These are phyloP conservation scores for Beauveria scarabaeidicola DNA, from an alignment of 2,329 filamentous ascomycete species.

Conservation along the genomic window DNA sequence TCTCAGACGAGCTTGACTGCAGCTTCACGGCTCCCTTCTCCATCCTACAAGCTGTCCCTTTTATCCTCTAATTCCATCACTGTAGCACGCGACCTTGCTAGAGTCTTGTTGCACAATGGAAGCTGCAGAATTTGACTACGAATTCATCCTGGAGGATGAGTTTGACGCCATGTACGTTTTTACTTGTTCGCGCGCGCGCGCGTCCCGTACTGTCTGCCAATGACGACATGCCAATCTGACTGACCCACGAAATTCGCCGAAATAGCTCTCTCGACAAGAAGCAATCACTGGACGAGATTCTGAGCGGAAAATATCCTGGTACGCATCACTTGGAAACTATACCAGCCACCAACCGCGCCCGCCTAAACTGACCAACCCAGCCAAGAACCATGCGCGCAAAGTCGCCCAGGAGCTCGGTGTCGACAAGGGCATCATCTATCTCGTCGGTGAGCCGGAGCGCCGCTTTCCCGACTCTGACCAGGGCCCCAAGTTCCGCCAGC, in stretches of 20 bases:
- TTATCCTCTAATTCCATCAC: not conserved
- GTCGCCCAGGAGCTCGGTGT: slow-evolving; percentile 43
- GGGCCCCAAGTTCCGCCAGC: slow-evolving; percentile 46
- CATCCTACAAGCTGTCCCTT: not conserved
- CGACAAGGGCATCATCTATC: slow-evolving; percentile 44
- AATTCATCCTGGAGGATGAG: slow-evolving; percentile 41
- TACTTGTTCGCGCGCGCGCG: not conserved
- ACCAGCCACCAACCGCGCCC: not conserved
- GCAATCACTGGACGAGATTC: slow-evolving; percentile 15
- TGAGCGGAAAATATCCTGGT: slow-evolving; percentile 22
- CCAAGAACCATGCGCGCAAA: slow-evolving; percentile 49
- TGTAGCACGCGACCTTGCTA: not conserved
- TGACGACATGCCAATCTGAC: not conserved
- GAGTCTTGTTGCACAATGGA: not conserved
- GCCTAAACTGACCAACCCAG: slow-evolving; percentile 23
- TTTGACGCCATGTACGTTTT: slow-evolving; percentile 47
- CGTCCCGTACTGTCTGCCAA: not conserved
- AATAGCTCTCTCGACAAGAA: slow-evolving; percentile 34
- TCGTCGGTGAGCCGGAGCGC: slow-evolving; percentile 42
- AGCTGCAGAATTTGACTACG: slow-evolving; percentile 25
- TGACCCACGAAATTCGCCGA: no score
- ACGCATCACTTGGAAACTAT: not conserved
- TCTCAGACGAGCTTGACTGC: not conserved
- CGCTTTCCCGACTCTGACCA: slow-evolving; percentile 53
- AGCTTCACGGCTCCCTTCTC: not conserved